Evolutionary conservation across 306 rosid genomes (phyloP).

Genomic region (Castanea crenata): DNA sequence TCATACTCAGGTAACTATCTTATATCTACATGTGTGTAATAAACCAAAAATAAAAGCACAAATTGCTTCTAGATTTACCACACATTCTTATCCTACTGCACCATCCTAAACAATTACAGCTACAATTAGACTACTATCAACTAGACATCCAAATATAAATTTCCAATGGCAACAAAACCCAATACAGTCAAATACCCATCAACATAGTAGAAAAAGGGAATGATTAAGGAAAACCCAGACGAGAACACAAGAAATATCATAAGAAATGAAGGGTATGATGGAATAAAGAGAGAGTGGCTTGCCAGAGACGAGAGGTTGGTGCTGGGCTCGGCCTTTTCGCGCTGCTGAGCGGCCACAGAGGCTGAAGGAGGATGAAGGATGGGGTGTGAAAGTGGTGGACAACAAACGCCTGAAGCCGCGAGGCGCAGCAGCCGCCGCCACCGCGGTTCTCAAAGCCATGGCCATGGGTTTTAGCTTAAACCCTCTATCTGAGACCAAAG

Average conservation of each 20-base stretch:
- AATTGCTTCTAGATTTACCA: not conserved
- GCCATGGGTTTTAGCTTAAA: constrained; percentile 32
- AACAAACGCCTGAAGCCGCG: constrained; percentile 38
- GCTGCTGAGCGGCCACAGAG: constrained; percentile 24
- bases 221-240: not conserved
- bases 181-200: not conserved
- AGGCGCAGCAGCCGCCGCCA: constrained; percentile 29
- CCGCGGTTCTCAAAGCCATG: constrained; percentile 53
- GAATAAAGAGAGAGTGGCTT: constrained; percentile 1
- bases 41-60: not conserved
- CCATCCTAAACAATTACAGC: not conserved
- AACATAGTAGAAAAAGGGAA: not conserved
- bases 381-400: constrained; percentile 26
- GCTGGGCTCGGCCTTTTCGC: constrained; percentile 45
- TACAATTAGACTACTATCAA: not conserved
- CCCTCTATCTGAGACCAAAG: constrained; percentile 14
- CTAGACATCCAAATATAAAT: not conserved
- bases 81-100: not conserved
- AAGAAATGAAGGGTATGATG: not conserved
- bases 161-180: not conserved
- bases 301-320: constrained; percentile 64
- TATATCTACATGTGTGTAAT: not conserved
- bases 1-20: not conserved
- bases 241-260: not conserved
- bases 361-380: constrained; percentile 30